Evolutionary conservation across 345 rosid species (phyloP).

Genomic region (Lepidium aucheri): DNA sequence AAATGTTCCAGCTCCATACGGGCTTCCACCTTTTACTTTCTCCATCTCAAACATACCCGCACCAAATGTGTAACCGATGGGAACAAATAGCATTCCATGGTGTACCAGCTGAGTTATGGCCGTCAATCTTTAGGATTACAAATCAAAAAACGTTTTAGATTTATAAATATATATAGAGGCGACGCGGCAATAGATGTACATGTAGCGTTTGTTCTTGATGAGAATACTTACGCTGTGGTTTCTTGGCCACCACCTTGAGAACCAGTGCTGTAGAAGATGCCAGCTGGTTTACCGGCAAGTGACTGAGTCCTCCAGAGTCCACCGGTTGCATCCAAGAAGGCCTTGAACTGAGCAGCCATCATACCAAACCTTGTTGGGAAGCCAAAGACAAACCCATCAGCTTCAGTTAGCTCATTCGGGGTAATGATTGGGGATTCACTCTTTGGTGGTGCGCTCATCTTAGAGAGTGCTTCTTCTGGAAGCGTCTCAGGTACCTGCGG

Average conservation of each 20-base stretch:
- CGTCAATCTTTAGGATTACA: constrained; percentile 50
- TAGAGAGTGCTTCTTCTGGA: constrained; percentile 66
- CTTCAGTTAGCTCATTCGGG: constrained; percentile 70
- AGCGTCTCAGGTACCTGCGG: constrained; percentile 85
- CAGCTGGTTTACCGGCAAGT: constrained; percentile 97
- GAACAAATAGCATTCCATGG: constrained; percentile 92
- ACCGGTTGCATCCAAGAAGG: constrained; percentile 91
- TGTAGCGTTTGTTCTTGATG: not conserved
- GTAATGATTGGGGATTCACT: constrained; percentile 71
- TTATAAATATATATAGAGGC: not conserved
- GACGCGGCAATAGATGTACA: not conserved
- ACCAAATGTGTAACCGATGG: constrained; percentile 90
- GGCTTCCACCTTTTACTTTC: constrained; percentile 86
- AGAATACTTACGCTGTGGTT: constrained; percentile 81
- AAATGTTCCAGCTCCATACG: constrained; percentile 89
- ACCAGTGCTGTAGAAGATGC: constrained; percentile 93
- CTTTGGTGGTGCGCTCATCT: constrained; percentile 92
- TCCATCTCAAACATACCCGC: constrained; percentile 99
- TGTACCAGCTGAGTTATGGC: constrained; percentile 95
- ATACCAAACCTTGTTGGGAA: constrained; percentile 98
- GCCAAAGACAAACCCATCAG: constrained; percentile 83
- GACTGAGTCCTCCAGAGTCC: constrained; percentile 89
- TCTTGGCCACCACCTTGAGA: constrained; percentile 99
- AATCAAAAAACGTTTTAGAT: not conserved
- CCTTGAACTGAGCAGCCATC: constrained; percentile 99